Conservation (phyloP, 495 filamentous ascomycete species). For the Bathelium albidoporum region DNA sequence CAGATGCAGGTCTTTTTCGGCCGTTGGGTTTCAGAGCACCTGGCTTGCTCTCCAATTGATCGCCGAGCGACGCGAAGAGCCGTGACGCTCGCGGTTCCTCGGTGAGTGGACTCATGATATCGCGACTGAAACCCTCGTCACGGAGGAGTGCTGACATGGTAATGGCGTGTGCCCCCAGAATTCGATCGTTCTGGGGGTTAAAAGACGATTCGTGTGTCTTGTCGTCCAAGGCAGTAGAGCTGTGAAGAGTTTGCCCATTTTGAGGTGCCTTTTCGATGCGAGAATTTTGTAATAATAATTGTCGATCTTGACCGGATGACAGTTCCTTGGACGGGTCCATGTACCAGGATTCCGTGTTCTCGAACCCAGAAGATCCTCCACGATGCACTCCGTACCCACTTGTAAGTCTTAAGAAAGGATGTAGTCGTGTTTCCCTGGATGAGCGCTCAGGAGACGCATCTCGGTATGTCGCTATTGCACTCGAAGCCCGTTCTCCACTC, state of each 20-base stretch:
- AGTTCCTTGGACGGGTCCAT: slow-evolving; percentile 18
- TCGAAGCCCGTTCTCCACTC: neutral
- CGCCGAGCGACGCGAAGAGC: neutral
- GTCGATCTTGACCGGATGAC: neutral
- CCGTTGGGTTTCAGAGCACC: neutral
- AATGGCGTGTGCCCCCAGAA: slow-evolving; percentile 20
- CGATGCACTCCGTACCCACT: neutral
- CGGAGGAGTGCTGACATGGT: slow-evolving; percentile 21
- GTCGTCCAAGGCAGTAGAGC: slow-evolving; percentile 3
- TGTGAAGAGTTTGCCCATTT: neutral
- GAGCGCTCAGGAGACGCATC: neutral
- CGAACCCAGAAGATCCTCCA: neutral
- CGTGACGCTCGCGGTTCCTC: neutral
- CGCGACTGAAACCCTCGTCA: slow-evolving; percentile 10
- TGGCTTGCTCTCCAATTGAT: neutral
- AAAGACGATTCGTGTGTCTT: neutral
- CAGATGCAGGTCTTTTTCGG: slow-evolving; percentile 3
- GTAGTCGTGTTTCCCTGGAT: neutral
- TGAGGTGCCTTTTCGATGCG: neutral
- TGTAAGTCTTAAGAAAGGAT: neutral
- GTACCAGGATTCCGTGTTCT: slow-evolving; percentile 10
- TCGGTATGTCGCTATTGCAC: neutral
- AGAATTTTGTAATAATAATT: neutral
- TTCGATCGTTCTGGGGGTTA: slow-evolving; percentile 14
- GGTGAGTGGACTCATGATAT: slow-evolving; percentile 1